Percentiles rank a stretch among this genome's conserved stretches.
Evolutionary conservation across 306 rosid genomes (phyloP).

Genomic region (Sophora flavescens): DNA sequence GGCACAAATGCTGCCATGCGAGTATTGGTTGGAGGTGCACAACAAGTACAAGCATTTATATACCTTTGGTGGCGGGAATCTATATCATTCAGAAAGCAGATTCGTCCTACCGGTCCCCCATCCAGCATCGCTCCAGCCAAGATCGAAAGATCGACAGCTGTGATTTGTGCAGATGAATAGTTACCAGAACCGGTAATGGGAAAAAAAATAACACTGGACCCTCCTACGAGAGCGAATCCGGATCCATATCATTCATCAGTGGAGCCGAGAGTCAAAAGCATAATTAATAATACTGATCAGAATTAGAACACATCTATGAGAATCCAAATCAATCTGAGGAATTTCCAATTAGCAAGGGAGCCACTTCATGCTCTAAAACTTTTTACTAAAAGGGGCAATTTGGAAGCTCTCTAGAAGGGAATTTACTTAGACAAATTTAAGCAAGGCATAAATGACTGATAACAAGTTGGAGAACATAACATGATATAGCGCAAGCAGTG

Average conservation of each 20-base stretch:
- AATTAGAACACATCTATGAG: constrained; percentile 41
- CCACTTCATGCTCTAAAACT: constrained; percentile 37
- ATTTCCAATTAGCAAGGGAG: constrained; percentile 48
- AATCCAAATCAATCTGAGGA: constrained; percentile 44
- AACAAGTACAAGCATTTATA: not conserved
- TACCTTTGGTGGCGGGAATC: constrained; percentile 13
- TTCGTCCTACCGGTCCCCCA: too few relatives aligned
- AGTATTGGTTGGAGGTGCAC: not conserved
- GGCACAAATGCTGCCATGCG: constrained; percentile 40
- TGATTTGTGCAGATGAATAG: too few relatives aligned
- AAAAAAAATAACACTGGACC: too few relatives aligned
- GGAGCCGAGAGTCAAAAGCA: not conserved
- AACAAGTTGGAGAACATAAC: constrained; percentile 28
- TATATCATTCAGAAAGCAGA: not conserved
- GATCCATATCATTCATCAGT: not conserved
- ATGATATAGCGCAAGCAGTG: constrained; percentile 43
- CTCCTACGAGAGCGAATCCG: too few relatives aligned
- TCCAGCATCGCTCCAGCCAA: too few relatives aligned
- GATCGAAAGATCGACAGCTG: too few relatives aligned
- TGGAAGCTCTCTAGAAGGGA: constrained; percentile 50
- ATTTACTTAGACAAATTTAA: constrained; percentile 37
- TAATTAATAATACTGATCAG: not conserved
- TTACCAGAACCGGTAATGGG: too few relatives aligned
- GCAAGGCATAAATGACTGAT: constrained; percentile 34
- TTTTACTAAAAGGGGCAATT: constrained; percentile 48